Base-by-base conservation (phyloP, 2,329 filamentous ascomycete genomes). In the Pseudogymnoascus sp. region DNA sequence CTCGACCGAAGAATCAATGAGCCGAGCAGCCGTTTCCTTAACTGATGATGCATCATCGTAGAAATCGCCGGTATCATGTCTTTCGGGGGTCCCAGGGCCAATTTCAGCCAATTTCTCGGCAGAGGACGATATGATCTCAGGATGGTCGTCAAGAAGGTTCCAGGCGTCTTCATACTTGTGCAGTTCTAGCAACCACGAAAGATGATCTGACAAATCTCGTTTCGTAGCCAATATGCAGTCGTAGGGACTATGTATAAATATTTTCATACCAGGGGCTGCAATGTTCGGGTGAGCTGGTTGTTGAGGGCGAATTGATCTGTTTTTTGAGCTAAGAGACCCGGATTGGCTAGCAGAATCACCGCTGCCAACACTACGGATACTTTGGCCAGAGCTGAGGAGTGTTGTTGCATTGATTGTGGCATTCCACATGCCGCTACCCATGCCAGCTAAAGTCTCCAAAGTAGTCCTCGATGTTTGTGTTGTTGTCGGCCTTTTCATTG, bases 221-320 rank as follows among this genome's bases (percentile, higher is more conserved):
- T 93, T 93, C 2, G 95, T 91, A 0, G 91, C 91, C 63, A 97
- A 79, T n/a, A 97, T 88, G 70, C 93, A 97, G 75, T 99, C 95
- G 72, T 96, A 99, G 0, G 95, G 95, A 70, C 92, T 97, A 71
- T 96, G 92, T 42, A 99, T 91, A 73, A 97, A 97, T 15, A 99
- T 89, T 71, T 97, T 90, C 68, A 87, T 79, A 6, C 87, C 87
- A 38, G 82, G 78, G 9, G 81, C 67, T 19, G 65, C 65, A 35
- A 73, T 66, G 42, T 72, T 67, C 8, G 71, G 71, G 65, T 75
- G 71, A 38, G 66, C 66, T 28, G 63, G 60, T 17, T 62, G 53
- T 11, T 50, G 40, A n/a, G 62, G 36, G 28, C 40, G 35, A 11
- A 17, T n/a, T 1, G n/a, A 80, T 4, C 78, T 75, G 17, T 19